These are phyloP conservation scores for Leccinum disarticulatum DNA, from an alignment of 768 basidiomycete genomes.

Conservation along the genomic window DNA sequence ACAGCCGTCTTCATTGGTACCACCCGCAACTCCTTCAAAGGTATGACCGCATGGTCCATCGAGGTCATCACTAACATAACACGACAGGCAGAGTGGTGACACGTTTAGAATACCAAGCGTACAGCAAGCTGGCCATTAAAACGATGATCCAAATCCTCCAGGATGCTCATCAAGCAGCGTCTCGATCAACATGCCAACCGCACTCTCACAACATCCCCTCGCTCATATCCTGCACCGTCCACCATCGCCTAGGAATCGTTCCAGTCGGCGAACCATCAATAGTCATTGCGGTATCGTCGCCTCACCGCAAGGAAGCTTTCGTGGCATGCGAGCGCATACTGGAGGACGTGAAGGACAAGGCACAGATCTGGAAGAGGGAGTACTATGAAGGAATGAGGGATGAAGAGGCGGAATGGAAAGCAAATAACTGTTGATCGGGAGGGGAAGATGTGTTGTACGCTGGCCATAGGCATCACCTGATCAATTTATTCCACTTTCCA, in stretches of 20 bases:
- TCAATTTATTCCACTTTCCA: slow-evolving; percentile 68
- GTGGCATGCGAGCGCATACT: slow-evolving; percentile 76
- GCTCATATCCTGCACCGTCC: slow-evolving; percentile 60
- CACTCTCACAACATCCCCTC: slow-evolving; percentile 26
- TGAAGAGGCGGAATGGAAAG: slow-evolving; percentile 68
- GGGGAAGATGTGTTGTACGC: neutral
- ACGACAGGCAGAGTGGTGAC: slow-evolving; percentile 65
- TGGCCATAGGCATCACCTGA: slow-evolving; percentile 10
- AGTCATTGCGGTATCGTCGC: slow-evolving; percentile 81
- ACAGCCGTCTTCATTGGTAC: slow-evolving; percentile 80
- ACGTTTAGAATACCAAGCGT: slow-evolving; percentile 79
- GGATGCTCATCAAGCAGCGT: slow-evolving; percentile 41
- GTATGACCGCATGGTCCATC: slow-evolving; percentile 35
- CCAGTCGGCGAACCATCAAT: slow-evolving; percentile 81
- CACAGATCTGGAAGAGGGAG: slow-evolving; percentile 91
- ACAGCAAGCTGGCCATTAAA: slow-evolving; percentile 76
- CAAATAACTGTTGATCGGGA: slow-evolving; percentile 40
- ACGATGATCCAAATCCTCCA: slow-evolving; percentile 65
- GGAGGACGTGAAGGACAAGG: slow-evolving; percentile 82
- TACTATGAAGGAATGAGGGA: slow-evolving; percentile 73
- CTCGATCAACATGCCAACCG: slow-evolving; percentile 45
- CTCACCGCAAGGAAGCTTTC: slow-evolving; percentile 83
- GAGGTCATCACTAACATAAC: slow-evolving; percentile 8
- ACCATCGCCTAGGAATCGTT: slow-evolving; percentile 77
- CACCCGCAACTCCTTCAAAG: slow-evolving; percentile 83